These are phyloP conservation scores for Mycotypha africana DNA, from an alignment of 371 early-diverging fungal species.

Conservation along the genomic window DNA sequence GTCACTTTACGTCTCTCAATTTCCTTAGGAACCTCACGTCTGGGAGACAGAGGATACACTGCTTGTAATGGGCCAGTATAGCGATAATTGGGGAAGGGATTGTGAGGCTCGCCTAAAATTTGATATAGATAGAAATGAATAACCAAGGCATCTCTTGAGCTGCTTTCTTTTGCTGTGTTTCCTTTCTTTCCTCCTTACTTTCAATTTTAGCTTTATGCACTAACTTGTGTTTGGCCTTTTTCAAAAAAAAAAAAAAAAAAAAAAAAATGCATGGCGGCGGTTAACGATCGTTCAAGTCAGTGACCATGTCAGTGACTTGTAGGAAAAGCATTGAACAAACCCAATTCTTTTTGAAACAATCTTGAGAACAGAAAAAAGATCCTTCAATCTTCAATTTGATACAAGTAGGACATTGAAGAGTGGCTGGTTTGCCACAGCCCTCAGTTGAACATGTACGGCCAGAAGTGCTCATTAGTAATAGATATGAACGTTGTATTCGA, in stretches of 20 bases:
- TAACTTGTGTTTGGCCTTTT: too few species aligned
- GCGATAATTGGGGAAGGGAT: constrained; percentile 75
- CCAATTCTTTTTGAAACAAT: constrained; percentile 88
- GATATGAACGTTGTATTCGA: too few species aligned
- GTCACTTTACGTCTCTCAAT: constrained; percentile 74
- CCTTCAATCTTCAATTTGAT: constrained; percentile 62
- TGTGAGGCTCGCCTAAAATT: constrained; percentile 59
- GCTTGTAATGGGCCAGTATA: constrained; percentile 85
- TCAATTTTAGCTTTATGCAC: too few species aligned
- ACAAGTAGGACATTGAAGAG: constrained; percentile 87
- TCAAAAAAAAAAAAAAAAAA: neutral
- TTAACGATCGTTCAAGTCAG: too few species aligned
- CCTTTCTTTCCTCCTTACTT: too few species aligned
- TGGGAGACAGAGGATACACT: constrained; percentile 80
- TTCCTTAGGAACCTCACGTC: constrained; percentile 65
- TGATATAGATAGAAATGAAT: neutral
- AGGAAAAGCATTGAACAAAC: constrained; percentile 8
- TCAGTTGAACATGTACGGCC: constrained; percentile 14
- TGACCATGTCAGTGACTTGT: too few species aligned
- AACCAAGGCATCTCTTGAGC: neutral
- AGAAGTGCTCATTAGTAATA: too few species aligned
- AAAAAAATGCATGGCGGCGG: constrained; percentile 5
- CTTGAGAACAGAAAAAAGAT: constrained; percentile 84
- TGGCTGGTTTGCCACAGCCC: constrained; percentile 71
- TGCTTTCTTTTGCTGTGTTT: too few species aligned